These are phyloP conservation scores for Lithospermum erythrorhizon DNA, from an alignment of 257 asterid genomes.

Conservation along the genomic window DNA sequence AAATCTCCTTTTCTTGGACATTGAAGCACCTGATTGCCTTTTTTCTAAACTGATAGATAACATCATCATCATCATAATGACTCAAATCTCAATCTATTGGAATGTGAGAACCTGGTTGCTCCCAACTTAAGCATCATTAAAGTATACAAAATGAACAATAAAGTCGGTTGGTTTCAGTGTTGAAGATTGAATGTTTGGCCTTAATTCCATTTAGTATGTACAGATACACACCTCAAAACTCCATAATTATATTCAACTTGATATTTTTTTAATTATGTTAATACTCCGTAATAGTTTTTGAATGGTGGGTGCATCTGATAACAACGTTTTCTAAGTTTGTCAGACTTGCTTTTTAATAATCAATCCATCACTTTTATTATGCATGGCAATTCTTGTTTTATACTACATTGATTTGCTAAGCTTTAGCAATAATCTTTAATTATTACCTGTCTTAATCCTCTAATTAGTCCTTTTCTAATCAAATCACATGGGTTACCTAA, in stretches of 20 bases:
- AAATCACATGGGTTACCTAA: conserved; percentile 68
- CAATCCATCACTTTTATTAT: conserved; percentile 39
- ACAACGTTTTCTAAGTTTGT: conserved; percentile 13
- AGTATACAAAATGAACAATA: not conserved
- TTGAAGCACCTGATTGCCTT: too few species aligned
- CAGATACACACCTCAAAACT: too few species aligned
- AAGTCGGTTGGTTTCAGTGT: conserved; percentile 17
- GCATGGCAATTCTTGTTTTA: conserved; percentile 33
- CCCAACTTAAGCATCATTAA: not conserved
- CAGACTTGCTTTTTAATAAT: conserved; percentile 20
- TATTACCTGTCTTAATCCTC: conserved; percentile 13
- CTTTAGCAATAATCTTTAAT: conserved; percentile 13
- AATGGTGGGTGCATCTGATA: conserved; percentile 1
- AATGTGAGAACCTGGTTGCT: not conserved
- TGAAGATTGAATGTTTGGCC: conserved; percentile 36
- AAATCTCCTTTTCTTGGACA: too few species aligned
- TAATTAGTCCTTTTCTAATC: conserved; percentile 57
- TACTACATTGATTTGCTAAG: conserved; percentile 51
- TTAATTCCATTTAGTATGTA: conserved; percentile 30
- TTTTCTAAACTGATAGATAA: too few species aligned
- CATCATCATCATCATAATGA: not conserved
- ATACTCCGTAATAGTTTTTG: not conserved
- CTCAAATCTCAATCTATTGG: not conserved
- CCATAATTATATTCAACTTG: too few species aligned
- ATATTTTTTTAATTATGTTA: too few species aligned